phyloP scores from a whole-genome alignment of 768 basidiomycete genomes.

The Suillus placidus region DNA sequence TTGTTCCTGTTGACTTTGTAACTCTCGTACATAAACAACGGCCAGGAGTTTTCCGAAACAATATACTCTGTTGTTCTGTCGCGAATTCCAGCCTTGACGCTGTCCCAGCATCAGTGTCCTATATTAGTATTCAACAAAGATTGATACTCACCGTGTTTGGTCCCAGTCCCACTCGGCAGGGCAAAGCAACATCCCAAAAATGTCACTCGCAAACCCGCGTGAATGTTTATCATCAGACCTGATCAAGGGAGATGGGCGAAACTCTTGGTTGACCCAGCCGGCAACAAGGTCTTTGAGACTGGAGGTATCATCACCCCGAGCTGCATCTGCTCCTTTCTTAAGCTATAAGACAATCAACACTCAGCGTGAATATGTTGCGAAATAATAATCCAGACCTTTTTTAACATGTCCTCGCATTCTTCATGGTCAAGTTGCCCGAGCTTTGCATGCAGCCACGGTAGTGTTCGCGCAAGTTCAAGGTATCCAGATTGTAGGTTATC shows the following conservation, averaged over 20 bases:
- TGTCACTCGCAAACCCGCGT: background rate
- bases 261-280: background rate
- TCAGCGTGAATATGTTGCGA: background rate
- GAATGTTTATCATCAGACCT: background rate
- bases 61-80: conserved; percentile 10
- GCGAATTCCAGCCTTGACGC: conserved; percentile 1
- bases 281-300: background rate
- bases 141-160: background rate
- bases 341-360: background rate
- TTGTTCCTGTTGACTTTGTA: accelerated
- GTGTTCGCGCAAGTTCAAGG: background rate
- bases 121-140: accelerated
- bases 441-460: background rate
- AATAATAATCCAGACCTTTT: background rate
- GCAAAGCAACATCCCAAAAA: conserved; percentile 1
- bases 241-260: background rate
- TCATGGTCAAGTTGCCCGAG: background rate
- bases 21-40: background rate
- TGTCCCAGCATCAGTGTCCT: background rate
- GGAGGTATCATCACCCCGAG: background rate
- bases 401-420: background rate
- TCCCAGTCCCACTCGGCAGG: background rate
- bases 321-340: background rate
- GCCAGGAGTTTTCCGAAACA: conserved; percentile 18
- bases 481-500: background rate